These are phyloP conservation scores for Pelargonium cotyledonis DNA, from an alignment of 441 rosid species.

Conservation along the genomic window DNA sequence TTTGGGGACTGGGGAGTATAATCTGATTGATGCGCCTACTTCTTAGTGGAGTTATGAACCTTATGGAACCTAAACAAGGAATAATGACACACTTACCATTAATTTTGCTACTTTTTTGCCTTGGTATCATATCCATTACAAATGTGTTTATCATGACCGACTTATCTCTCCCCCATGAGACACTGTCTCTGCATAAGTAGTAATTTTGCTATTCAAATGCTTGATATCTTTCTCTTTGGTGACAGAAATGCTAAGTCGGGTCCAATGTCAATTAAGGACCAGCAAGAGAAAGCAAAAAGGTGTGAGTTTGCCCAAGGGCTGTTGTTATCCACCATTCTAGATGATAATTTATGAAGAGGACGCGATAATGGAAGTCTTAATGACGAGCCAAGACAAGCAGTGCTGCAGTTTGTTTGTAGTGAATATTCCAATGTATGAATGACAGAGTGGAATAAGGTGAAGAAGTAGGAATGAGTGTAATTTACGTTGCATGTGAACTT, in stretches of 20 bases:
- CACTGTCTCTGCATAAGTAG: neutral
- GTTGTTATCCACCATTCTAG: slow-evolving; percentile 61
- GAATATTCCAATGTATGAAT: slow-evolving; percentile 5
- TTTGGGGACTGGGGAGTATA: no score
- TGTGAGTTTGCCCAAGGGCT: slow-evolving; percentile 72
- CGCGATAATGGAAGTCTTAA: neutral
- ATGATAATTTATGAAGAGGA: slow-evolving; percentile 45
- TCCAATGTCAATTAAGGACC: slow-evolving; percentile 60
- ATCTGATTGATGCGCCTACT: no score
- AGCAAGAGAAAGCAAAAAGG: slow-evolving; percentile 68
- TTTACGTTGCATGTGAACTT: neutral
- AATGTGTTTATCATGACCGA: neutral
- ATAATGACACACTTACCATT: no score
- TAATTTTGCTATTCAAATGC: neutral
- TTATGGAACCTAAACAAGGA: no score
- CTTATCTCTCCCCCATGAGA: no score
- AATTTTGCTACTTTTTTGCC: no score
- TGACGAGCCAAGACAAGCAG: neutral
- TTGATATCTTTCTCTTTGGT: slow-evolving; percentile 6
- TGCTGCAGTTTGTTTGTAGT: neutral
- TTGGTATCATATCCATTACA: neutral
- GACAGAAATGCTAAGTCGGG: slow-evolving; percentile 43
- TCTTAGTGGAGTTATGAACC: no score
- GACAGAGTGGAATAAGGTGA: slow-evolving; percentile 2
- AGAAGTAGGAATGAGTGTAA: slow-evolving; percentile 2